Evolutionary conservation across 2,329 filamentous ascomycete genomes (phyloP), one percentile per base, ranked within the genome.

Genomic region (Fusarium sublunatum): DNA sequence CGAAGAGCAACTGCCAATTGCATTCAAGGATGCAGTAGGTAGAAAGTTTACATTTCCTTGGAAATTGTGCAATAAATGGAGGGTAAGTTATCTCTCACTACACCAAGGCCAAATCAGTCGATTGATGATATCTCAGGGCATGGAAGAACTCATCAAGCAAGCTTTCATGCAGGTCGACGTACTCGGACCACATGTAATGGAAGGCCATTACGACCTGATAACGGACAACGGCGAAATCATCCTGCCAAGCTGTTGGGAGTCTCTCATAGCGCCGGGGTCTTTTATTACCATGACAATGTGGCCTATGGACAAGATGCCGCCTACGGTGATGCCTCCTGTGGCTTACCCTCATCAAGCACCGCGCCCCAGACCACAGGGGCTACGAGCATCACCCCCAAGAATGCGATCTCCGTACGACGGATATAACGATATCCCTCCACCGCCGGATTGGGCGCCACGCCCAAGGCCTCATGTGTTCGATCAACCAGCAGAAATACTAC

Each of bases 21-120:
- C 13, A 5, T 96, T 96, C 79, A 95, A 95, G 76, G 93, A 97
- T 74, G 92, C 92, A 2, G 87, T 97, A 13, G 91, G 91, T 26
- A 85, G 93, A 65, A 96, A 95, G 75, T 97, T 95, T 75, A 93
- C 86, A 75, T 96, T 97, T 71, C 93, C 93, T 2, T 96, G 88
- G 77, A 86, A 93, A 61, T 75, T 95, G 26, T 96, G 92, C 76
- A 86, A 88, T 71, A 93, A 87, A 3, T 95, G 91, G 91, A 79
- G 81, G 79, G 91, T 93, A 85, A 73, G 86, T 83, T 12, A 36
- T 3, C 19, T 19, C 19, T 19, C 19, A 19, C 19, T 19, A 19
- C 19, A 19, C 19, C 19, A 19, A 19, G 19, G 19, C 19, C 3
- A 19, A 19, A 19, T 19, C 19, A 19, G 19, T 19, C 19, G 19